Evolutionary conservation across 306 rosid species (phyloP).

Genomic region (Pueraria montana): DNA sequence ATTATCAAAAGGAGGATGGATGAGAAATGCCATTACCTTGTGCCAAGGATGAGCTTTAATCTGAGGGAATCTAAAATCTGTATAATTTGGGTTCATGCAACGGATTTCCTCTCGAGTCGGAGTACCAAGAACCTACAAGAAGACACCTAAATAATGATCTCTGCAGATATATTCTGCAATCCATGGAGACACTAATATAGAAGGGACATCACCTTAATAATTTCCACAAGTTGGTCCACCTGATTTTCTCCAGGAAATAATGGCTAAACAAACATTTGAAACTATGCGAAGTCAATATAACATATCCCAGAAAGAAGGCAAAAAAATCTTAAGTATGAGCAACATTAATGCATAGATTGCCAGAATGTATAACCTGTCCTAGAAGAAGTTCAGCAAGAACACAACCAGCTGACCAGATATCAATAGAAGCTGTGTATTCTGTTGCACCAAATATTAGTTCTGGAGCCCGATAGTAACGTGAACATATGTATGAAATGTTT

Average conservation of each 20-base stretch:
- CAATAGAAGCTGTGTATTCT: conserved; percentile 84
- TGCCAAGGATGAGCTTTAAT: conserved; percentile 95
- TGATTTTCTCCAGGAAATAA: conserved; percentile 93
- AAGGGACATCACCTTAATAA: conserved; percentile 73
- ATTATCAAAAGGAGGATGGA: conserved; percentile 23
- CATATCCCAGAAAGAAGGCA: not conserved
- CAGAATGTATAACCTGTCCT: conserved; percentile 69
- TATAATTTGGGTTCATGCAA: conserved; percentile 89
- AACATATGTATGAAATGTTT: conserved; percentile 87
- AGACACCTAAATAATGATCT: conserved; percentile 36
- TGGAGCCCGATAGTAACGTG: conserved; percentile 94
- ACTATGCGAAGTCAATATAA: conserved; percentile 31
- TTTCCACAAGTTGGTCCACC: conserved; percentile 92
- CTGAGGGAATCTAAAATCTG: conserved; percentile 92
- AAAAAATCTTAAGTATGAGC: conserved; percentile 10
- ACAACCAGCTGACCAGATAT: conserved; percentile 96
- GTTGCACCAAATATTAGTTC: conserved; percentile 94
- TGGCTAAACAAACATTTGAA: conserved; percentile 66
- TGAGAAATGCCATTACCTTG: conserved; percentile 66
- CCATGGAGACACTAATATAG: conserved; percentile 30
- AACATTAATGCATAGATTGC: conserved; percentile 12
- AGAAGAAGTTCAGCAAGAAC: conserved; percentile 92
- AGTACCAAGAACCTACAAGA: conserved; percentile 88
- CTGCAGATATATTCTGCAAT: conserved; percentile 1
- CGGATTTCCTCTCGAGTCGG: conserved; percentile 94